phyloP scores from a whole-genome alignment of 2,329 filamentous ascomycete species.

The Pseudogymnoascus pannorum region DNA sequence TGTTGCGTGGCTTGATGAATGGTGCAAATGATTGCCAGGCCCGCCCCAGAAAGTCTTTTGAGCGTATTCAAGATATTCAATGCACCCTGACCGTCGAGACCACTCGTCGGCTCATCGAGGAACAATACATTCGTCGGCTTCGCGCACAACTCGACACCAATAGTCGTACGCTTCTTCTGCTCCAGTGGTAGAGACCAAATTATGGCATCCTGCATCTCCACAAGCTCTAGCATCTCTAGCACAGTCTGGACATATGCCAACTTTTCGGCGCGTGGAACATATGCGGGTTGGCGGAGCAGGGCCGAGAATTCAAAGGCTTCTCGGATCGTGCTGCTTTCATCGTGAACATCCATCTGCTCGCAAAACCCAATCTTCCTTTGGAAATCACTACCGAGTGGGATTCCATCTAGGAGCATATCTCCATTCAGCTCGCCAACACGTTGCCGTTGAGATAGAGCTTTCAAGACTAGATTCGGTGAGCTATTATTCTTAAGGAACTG shows the following conservation, averaged over 20 bases:
- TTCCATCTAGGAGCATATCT: constrained; percentile 63
- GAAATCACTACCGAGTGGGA: constrained; percentile 69
- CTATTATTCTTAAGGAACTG: neutral
- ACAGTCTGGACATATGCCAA: constrained; percentile 82
- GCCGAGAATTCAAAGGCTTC: constrained; percentile 85
- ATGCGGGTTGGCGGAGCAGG: constrained; percentile 74
- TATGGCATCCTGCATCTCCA: constrained; percentile 58
- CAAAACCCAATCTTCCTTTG: constrained; percentile 71
- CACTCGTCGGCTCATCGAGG: constrained; percentile 53
- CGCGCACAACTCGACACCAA: constrained; percentile 51
- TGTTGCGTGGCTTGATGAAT: constrained; percentile 48
- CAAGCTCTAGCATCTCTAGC: constrained; percentile 52
- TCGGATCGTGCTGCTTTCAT: constrained; percentile 74
- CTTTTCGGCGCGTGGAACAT: constrained; percentile 67
- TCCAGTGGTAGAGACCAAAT: constrained; percentile 56
- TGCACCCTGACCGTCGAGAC: constrained; percentile 56
- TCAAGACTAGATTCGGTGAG: constrained; percentile 54
- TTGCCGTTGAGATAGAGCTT: constrained; percentile 75
- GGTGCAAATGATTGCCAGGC: constrained; percentile 47
- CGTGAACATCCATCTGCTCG: constrained; percentile 85
- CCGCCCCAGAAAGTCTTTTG: constrained; percentile 49
- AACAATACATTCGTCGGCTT: constrained; percentile 53
- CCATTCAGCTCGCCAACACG: constrained; percentile 84
- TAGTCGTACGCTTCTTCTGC: constrained; percentile 54
- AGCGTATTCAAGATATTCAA: constrained; percentile 58